These are phyloP conservation scores for Pyrenochaeta sp. DNA, from an alignment of 2,329 filamentous ascomycete genomes.

Conservation along the genomic window DNA sequence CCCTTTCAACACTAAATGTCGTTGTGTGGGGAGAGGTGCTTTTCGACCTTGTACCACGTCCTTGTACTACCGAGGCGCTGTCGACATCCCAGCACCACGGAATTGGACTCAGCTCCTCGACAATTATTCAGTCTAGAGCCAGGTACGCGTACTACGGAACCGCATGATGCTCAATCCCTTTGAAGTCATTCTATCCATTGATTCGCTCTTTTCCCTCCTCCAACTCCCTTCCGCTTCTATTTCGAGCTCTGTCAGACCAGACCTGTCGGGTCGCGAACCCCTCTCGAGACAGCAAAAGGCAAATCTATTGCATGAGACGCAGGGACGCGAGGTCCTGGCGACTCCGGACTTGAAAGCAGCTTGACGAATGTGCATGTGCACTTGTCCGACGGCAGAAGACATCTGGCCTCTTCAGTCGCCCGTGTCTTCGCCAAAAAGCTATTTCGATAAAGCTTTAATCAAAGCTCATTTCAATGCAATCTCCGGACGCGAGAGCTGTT, in stretches of 20 bases:
- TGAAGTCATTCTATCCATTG: conserved; percentile 1
- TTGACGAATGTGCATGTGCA: conserved; percentile 19
- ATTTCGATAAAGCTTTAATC: conserved; percentile 24
- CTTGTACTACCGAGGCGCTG: conserved; percentile 22
- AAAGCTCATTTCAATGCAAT: conserved; percentile 29
- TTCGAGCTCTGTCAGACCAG: conserved; percentile 17
- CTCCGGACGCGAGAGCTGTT: conserved; percentile 17
- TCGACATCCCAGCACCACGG: conserved; percentile 23
- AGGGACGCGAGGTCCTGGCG: conserved; percentile 13
- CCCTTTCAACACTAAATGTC: background rate
- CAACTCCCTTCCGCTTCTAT: conserved; percentile 21
- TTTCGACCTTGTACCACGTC: conserved; percentile 7
- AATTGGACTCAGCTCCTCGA: conserved; percentile 24
- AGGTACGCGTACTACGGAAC: conserved; percentile 22
- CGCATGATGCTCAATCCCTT: conserved; percentile 11
- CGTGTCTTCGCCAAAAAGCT: conserved; percentile 9
- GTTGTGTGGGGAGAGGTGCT: background rate
- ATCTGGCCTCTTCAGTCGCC: conserved; percentile 16
- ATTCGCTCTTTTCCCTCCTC: conserved; percentile 17
- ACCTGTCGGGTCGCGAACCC: conserved; percentile 10
- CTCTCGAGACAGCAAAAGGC: conserved; percentile 14
- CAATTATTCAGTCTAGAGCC: conserved; percentile 13
- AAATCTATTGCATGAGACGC: conserved; percentile 21
- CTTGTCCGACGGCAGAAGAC: conserved; percentile 14
- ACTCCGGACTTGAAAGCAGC: conserved; percentile 20